Percentiles rank a stretch among this genome's conserved stretches.
Evolutionary conservation across 345 rosid genomes (phyloP).

Genomic region (Gossypium australe): DNA sequence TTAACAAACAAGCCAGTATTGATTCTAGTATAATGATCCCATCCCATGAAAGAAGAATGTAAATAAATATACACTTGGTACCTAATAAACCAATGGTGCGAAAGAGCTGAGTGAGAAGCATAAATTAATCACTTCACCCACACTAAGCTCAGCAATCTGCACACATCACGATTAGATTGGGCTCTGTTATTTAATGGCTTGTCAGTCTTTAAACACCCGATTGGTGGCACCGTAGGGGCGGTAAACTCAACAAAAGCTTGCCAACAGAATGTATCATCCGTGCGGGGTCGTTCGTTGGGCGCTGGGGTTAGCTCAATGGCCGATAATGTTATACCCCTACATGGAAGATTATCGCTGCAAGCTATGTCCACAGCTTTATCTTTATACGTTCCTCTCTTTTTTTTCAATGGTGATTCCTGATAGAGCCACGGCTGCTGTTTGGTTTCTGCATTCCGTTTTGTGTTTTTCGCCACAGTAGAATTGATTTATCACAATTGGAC

Average conservation of each 20-base stretch:
- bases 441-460: slow-evolving; percentile 64
- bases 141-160: slow-evolving; percentile 59
- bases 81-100: slow-evolving; percentile 32
- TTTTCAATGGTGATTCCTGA: slow-evolving; percentile 78
- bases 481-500: slow-evolving; percentile 87
- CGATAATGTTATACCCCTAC: slow-evolving; percentile 59
- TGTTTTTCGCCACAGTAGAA: slow-evolving; percentile 79
- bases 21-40: too few species aligned
- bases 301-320: slow-evolving; percentile 60
- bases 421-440: slow-evolving; percentile 73
- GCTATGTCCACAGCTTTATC: slow-evolving; percentile 90
- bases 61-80: neutral
- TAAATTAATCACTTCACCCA: neutral
- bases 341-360: slow-evolving; percentile 83
- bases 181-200: slow-evolving; percentile 67
- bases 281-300: slow-evolving; percentile 46
- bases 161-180: slow-evolving; percentile 51
- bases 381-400: slow-evolving; percentile 79
- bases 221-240: slow-evolving; percentile 77
- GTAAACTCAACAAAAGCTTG: slow-evolving; percentile 70
- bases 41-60: too few species aligned
- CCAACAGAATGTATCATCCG: slow-evolving; percentile 77
- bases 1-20: too few species aligned
- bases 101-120: slow-evolving; percentile 42
- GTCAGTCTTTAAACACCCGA: slow-evolving; percentile 70